Evolutionary conservation across 2,329 filamentous ascomycete genomes (phyloP).

Genomic region (Aspergillus versicolor): DNA sequence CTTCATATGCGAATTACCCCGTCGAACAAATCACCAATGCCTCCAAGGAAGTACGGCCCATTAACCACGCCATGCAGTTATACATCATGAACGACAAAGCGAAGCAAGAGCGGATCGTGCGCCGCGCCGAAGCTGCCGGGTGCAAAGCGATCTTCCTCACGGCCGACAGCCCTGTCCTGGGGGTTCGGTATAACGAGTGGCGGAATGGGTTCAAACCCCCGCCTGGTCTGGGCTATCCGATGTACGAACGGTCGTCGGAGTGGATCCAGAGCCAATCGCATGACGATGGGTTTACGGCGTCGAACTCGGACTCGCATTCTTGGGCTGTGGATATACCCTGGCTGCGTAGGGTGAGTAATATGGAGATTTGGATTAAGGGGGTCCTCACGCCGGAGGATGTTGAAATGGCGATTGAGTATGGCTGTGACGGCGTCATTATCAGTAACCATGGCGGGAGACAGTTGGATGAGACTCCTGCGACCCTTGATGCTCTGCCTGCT

Average conservation of each 20-base stretch:
- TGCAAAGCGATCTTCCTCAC: constrained; percentile 55
- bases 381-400: constrained; percentile 29
- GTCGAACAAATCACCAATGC: constrained; percentile 47
- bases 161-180: constrained; percentile 55
- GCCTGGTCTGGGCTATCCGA: constrained; percentile 39
- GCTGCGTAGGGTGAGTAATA: not conserved
- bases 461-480: constrained; percentile 36
- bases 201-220: constrained; percentile 53
- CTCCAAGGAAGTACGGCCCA: constrained; percentile 22
- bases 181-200: constrained; percentile 41
- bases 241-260: not conserved
- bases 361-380: not conserved
- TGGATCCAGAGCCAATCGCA: not conserved
- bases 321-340: not conserved
- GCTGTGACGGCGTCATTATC: constrained; percentile 38
- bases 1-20: constrained; percentile 46
- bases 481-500: constrained; percentile 35
- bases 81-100: constrained; percentile 26
- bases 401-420: constrained; percentile 33
- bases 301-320: not conserved
- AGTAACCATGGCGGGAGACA: constrained; percentile 42
- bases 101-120: constrained; percentile 27
- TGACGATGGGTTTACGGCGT: not conserved
- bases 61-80: constrained; percentile 26
- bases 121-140: constrained; percentile 33